These are phyloP conservation scores for Hemileccinum impolitum DNA, from an alignment of 768 basidiomycete genomes.

Conservation along the genomic window DNA sequence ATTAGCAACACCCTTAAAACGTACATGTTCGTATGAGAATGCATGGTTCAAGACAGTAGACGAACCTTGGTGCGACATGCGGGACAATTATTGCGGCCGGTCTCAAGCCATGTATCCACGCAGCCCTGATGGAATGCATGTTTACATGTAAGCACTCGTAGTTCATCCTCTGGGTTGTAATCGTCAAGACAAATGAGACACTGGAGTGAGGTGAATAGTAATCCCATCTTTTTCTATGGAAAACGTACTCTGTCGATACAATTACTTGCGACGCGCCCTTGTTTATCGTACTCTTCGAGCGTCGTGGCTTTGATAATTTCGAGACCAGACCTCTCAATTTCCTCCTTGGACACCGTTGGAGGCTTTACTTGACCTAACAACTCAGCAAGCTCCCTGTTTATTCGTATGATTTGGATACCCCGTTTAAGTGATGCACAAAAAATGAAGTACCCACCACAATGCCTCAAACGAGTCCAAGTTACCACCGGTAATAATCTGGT, in stretches of 20 bases:
- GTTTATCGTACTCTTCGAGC: conserved; percentile 52
- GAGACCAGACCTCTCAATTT: conserved; percentile 82
- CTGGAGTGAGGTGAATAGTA: conserved; percentile 32
- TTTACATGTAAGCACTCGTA: conserved; percentile 77
- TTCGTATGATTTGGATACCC: neutral
- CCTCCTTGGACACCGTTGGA: conserved; percentile 76
- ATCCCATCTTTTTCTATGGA: neutral
- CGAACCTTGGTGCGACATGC: conserved; percentile 79
- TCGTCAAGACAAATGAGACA: conserved; percentile 88
- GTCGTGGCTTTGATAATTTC: conserved; percentile 60
- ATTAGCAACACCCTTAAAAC: conserved; percentile 23
- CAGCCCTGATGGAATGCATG: conserved; percentile 90
- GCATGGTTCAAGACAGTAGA: neutral
- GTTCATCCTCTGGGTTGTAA: conserved; percentile 71
- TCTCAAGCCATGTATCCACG: conserved; percentile 85
- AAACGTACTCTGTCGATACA: conserved; percentile 72
- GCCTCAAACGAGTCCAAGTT: conserved; percentile 79
- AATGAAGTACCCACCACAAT: conserved; percentile 50
- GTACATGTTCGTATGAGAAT: neutral
- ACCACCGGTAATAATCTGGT: conserved; percentile 82
- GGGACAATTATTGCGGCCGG: conserved; percentile 87
- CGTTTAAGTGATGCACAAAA: neutral
- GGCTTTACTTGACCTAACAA: conserved; percentile 80
- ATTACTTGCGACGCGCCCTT: conserved; percentile 67
- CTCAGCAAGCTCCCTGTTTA: conserved; percentile 71